Conservation (phyloP, 345 rosid species). For the Linum trigynum region DNA sequence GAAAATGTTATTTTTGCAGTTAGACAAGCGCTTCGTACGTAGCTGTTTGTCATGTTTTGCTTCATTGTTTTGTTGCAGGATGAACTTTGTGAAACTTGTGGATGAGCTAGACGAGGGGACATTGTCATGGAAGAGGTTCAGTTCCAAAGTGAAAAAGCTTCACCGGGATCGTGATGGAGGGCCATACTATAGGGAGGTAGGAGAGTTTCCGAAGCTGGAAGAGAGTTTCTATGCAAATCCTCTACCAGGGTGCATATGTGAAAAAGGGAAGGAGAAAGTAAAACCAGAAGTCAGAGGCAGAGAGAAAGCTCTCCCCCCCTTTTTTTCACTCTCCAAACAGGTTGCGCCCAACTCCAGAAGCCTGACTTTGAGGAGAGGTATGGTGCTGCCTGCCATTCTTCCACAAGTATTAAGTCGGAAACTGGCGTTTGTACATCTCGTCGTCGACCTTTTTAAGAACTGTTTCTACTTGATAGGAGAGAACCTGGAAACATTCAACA, state of each 20-base stretch:
- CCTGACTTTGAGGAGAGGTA: background rate
- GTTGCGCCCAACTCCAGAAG: background rate
- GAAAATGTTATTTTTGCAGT: background rate
- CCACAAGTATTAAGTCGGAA: background rate
- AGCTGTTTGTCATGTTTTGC: background rate
- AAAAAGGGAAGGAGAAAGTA: slow-evolving; percentile 17
- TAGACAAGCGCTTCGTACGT: background rate
- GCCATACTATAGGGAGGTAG: slow-evolving; percentile 60
- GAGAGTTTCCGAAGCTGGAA: slow-evolving; percentile 82
- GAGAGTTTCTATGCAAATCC: slow-evolving; percentile 92
- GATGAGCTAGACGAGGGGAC: slow-evolving; percentile 68
- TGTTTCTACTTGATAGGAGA: no score
- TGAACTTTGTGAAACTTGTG: slow-evolving; percentile 73
- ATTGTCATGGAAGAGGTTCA: slow-evolving; percentile 79
- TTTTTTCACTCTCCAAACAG: background rate
- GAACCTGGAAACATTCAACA: no score
- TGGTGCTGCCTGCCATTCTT: slow-evolving; percentile 1
- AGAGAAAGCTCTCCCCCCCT: background rate
- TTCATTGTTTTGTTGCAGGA: slow-evolving; percentile 36
- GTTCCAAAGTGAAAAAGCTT: slow-evolving; percentile 71
- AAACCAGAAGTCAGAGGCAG: slow-evolving; percentile 11
- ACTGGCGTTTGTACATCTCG: background rate
- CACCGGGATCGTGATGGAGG: slow-evolving; percentile 63
- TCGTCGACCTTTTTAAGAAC: background rate
- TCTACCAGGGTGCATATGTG: slow-evolving; percentile 80